phyloP scores from a whole-genome alignment of 176 grass and related monocot genomes.

The Melocanna baccifera region DNA sequence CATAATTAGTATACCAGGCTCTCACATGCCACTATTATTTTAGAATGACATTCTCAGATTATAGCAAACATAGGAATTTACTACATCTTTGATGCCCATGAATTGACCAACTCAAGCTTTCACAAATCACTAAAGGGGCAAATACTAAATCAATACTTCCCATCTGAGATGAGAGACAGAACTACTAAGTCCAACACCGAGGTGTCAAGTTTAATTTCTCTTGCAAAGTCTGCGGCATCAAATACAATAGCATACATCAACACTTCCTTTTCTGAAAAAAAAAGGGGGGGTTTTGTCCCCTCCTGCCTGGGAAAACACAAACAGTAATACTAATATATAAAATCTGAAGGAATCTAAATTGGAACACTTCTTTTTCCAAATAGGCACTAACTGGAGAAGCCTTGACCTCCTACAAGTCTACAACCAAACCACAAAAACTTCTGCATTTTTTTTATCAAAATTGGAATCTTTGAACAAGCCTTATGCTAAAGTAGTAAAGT shows the following conservation, averaged over 20 bases:
- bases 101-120: neutral
- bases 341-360: neutral
- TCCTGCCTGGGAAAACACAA: neutral
- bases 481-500: neutral
- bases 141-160: neutral
- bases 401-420: neutral
- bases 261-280: neutral
- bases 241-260: neutral
- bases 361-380: too few relatives aligned
- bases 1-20: neutral
- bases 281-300: neutral
- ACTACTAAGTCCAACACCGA: neutral
- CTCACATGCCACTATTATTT: neutral
- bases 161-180: neutral
- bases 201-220: neutral
- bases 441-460: neutral
- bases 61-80: neutral
- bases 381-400: neutral
- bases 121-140: neutral
- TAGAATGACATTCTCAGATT: neutral
- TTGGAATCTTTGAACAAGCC: neutral
- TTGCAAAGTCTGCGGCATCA: neutral
- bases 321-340: neutral
- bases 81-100: constrained; percentile 15
- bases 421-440: neutral